A percentile compares a stretch with the other conserved stretches of the same genome.
Conservation (phyloP, 2,329 filamentous ascomycete genomes). For the Curvularia spicifera region DNA sequence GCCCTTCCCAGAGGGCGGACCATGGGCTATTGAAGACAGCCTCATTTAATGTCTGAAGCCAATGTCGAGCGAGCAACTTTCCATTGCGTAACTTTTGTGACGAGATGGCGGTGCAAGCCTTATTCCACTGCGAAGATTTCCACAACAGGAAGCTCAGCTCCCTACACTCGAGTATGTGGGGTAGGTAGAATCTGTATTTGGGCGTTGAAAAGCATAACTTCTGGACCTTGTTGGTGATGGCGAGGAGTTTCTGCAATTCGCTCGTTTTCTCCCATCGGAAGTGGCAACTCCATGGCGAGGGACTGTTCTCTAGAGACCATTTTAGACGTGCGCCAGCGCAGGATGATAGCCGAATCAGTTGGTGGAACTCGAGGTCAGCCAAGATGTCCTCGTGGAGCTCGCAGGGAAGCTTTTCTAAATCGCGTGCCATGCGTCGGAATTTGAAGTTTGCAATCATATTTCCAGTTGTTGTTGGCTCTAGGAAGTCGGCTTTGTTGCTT, state of each 20-base stretch:
- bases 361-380: slow-evolving; percentile 12
- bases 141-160: not conserved
- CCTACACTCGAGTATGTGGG: not conserved
- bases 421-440: slow-evolving; percentile 11
- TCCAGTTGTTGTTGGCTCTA: not conserved
- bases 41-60: not conserved
- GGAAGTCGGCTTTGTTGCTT: not conserved
- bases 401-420: slow-evolving; percentile 18
- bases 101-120: not conserved
- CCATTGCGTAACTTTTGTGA: not conserved
- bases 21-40: not conserved
- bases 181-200: too few relatives aligned
- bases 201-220: not conserved
- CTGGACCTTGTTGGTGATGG: slow-evolving; percentile 4
- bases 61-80: not conserved
- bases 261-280: not conserved
- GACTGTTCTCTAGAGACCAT: slow-evolving; percentile 18
- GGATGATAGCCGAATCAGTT: slow-evolving; percentile 14
- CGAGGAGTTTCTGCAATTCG: not conserved
- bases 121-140: not conserved
- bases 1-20: not conserved
- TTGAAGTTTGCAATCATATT: not conserved
- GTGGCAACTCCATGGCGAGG: slow-evolving; percentile 5
- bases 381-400: slow-evolving; percentile 15
- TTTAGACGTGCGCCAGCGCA: slow-evolving; percentile 12